Evolutionary conservation across 306 rosid genomes (phyloP).

Genomic region (Spatholobus suberectus): DNA sequence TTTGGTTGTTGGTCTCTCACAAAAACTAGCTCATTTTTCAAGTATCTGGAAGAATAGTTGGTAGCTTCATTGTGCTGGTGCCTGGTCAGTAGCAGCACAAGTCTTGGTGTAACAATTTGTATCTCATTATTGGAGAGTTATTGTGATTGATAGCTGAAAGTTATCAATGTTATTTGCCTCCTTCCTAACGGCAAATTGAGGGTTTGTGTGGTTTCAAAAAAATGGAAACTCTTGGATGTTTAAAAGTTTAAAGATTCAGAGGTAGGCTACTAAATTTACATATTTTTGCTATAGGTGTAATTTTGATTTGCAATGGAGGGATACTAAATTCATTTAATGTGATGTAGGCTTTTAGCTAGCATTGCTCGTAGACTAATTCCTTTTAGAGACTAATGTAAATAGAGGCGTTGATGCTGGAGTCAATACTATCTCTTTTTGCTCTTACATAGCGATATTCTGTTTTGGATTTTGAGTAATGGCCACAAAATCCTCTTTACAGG

Average conservation of each 20-base stretch:
- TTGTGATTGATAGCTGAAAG: neutral
- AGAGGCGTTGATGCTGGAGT: too few relatives aligned
- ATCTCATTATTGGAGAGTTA: neutral
- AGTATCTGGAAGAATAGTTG: neutral
- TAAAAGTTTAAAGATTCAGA: neutral
- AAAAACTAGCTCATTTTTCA: neutral
- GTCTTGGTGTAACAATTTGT: neutral
- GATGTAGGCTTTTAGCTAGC: neutral
- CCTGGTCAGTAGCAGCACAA: neutral
- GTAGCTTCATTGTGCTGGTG: neutral
- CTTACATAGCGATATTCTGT: neutral
- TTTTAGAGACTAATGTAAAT: too few relatives aligned
- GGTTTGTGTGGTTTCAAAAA: neutral
- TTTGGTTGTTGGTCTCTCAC: neutral
- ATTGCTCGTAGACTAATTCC: neutral
- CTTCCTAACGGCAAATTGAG: neutral
- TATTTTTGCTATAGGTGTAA: neutral
- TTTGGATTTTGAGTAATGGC: conserved; percentile 5
- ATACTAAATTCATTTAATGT: neutral
- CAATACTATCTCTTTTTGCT: neutral
- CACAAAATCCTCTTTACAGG: neutral
- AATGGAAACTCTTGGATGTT: neutral
- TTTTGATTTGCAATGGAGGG: neutral
- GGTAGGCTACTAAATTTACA: neutral
- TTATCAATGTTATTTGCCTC: neutral